phyloP scores from a whole-genome alignment of 305 asterid genomes.

The Rubia tinctorum region DNA sequence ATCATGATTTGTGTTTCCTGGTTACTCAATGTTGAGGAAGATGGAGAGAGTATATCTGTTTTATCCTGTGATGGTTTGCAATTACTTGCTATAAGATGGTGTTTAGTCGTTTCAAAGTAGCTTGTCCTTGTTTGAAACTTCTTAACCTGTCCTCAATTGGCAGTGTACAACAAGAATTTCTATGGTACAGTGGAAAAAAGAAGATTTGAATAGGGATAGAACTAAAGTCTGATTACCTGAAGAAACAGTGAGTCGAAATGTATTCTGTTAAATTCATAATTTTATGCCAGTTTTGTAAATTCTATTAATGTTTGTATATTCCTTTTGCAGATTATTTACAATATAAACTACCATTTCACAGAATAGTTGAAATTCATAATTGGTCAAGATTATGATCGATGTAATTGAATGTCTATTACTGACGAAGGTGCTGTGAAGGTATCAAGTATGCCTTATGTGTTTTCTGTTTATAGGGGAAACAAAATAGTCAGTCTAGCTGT shows the following conservation, averaged over 20 bases:
- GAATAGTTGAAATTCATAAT: too few species aligned
- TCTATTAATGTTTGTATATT: not conserved
- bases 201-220: conserved; percentile 30
- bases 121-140: conserved; percentile 10
- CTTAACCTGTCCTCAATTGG: conserved; percentile 8
- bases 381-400: conserved; percentile 9
- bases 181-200: conserved; percentile 37
- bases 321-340: conserved; percentile 40
- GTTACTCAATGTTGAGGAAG: conserved; percentile 19
- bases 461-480: not conserved
- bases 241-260: conserved; percentile 31
- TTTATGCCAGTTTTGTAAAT: not conserved
- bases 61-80: conserved; percentile 35
- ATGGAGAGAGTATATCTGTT: conserved; percentile 41
- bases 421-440: conserved; percentile 55
- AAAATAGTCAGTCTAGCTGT: not conserved
- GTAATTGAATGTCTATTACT: conserved; percentile 41
- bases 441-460: conserved; percentile 1
- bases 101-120: not conserved
- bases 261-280: conserved; percentile 2
- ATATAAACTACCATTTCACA: conserved; percentile 25
- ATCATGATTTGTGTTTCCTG: not conserved
- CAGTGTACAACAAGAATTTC: conserved; percentile 17
- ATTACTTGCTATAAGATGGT: conserved; percentile 16
- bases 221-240: conserved; percentile 37